These are phyloP conservation scores for Dipteronia sinensis DNA, from an alignment of 345 rosid species.

Conservation along the genomic window DNA sequence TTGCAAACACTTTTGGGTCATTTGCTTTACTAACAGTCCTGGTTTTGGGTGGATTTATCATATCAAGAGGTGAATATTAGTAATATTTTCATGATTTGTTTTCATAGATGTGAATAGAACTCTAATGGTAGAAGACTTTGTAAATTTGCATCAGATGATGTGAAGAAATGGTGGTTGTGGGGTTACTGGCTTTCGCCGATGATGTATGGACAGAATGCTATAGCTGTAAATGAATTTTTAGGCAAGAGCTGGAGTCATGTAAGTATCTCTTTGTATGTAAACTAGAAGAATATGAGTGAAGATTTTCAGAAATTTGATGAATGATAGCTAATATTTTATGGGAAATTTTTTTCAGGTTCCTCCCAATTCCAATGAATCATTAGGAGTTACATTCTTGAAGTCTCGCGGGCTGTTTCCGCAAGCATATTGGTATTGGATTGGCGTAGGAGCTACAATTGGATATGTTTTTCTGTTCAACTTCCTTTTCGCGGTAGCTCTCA, in stretches of 20 bases:
- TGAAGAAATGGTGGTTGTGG: slow-evolving; percentile 72
- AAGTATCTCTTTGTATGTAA: slow-evolving; percentile 27
- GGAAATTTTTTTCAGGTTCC: slow-evolving; percentile 43
- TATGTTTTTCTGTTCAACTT: slow-evolving; percentile 60
- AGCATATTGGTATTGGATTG: slow-evolving; percentile 90
- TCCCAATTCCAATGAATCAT: slow-evolving; percentile 53
- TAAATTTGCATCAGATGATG: slow-evolving; percentile 37
- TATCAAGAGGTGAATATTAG: slow-evolving; percentile 46
- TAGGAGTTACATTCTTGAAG: slow-evolving; percentile 69
- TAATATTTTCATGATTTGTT: not conserved
- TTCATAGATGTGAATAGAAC: not conserved
- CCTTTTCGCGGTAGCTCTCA: slow-evolving; percentile 66
- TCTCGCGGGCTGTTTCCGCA: slow-evolving; percentile 68
- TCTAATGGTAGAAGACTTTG: slow-evolving; percentile 16
- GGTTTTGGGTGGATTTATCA: slow-evolving; percentile 64
- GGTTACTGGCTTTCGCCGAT: slow-evolving; percentile 71
- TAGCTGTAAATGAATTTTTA: slow-evolving; percentile 64
- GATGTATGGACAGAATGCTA: slow-evolving; percentile 66
- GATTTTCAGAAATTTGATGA: not conserved
- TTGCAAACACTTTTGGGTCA: slow-evolving; percentile 62
- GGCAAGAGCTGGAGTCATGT: slow-evolving; percentile 67
- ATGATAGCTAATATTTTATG: not conserved
- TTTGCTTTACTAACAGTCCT: slow-evolving; percentile 47
- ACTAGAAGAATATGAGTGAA: too few relatives aligned
- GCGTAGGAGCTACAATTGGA: slow-evolving; percentile 68